Evolutionary conservation across 331 rosid genomes (phyloP).

Genomic region (Phaseolus coccineus): DNA sequence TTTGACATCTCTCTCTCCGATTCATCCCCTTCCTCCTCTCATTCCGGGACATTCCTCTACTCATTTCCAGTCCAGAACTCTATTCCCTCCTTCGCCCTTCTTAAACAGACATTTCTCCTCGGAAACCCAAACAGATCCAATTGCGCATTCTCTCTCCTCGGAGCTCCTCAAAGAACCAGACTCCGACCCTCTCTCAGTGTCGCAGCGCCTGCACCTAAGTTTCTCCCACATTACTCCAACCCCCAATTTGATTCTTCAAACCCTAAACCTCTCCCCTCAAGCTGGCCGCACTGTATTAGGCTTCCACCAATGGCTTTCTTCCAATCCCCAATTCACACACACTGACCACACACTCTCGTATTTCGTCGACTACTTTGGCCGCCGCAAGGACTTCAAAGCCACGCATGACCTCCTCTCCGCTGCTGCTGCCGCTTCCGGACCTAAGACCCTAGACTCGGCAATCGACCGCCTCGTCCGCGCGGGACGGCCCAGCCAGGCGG

Average conservation of each 20-base stretch:
- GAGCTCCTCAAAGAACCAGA: slow-evolving; percentile 61
- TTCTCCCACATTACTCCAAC: slow-evolving; percentile 76
- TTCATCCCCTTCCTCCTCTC: not conserved
- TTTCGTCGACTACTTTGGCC: slow-evolving; percentile 77
- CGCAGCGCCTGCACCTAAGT: slow-evolving; percentile 62
- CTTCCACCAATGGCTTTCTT: slow-evolving; percentile 68
- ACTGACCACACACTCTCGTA: slow-evolving; percentile 72
- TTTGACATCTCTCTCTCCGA: slow-evolving; percentile 31
- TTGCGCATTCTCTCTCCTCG: slow-evolving; percentile 61
- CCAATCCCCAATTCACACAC: slow-evolving; percentile 62
- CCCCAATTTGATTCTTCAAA: slow-evolving; percentile 51
- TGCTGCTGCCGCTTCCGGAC: slow-evolving; percentile 48
- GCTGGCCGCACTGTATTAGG: slow-evolving; percentile 77
- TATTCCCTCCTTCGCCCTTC: slow-evolving; percentile 42
- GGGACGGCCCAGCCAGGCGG: slow-evolving; percentile 61
- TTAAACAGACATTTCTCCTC: slow-evolving; percentile 52
- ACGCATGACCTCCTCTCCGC: slow-evolving; percentile 63
- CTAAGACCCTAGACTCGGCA: slow-evolving; percentile 59
- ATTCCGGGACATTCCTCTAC: slow-evolving; percentile 36
- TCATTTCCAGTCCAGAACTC: slow-evolving; percentile 33
- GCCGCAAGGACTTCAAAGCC: slow-evolving; percentile 91
- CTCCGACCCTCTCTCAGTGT: slow-evolving; percentile 60
- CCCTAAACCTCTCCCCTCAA: slow-evolving; percentile 66
- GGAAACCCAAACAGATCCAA: slow-evolving; percentile 46
- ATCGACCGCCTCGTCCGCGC: slow-evolving; percentile 83